Conservation (phyloP, 495 filamentous ascomycete genomes). For the Penicillium herquei region DNA sequence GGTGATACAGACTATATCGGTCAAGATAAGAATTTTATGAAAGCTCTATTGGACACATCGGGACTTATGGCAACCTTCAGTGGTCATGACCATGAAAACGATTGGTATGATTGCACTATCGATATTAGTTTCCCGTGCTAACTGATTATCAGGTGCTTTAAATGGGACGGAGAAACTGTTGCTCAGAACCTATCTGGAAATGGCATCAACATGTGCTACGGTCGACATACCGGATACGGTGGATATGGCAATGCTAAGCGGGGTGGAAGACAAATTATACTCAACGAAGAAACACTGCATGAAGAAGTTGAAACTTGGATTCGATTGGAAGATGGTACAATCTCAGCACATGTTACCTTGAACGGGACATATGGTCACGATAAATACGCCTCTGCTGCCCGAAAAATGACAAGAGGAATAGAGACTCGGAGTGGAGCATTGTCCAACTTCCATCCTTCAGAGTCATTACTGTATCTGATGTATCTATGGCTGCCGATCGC, state of each 20-base stretch:
- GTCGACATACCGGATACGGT: conserved; percentile 69
- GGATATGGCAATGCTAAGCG: conserved; percentile 66
- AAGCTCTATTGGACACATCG: conserved; percentile 52
- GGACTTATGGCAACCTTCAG: conserved; percentile 63
- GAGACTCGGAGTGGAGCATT: neutral
- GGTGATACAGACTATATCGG: conserved; percentile 33
- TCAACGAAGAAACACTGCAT: conserved; percentile 36
- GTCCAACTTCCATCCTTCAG: neutral
- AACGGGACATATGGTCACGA: conserved; percentile 70
- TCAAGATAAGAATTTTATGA: conserved; percentile 65
- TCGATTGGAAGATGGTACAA: conserved; percentile 58
- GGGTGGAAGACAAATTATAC: conserved; percentile 56
- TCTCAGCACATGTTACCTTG: conserved; percentile 56
- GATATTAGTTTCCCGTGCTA: neutral
- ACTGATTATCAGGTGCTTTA: conserved; percentile 29
- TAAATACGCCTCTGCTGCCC: conserved; percentile 9
- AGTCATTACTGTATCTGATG: conserved; percentile 1
- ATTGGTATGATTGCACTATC: conserved; percentile 47
- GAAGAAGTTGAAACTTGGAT: conserved; percentile 61
- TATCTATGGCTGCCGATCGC: conserved; percentile 13
- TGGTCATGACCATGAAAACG: conserved; percentile 70
- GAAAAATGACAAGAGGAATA: neutral
- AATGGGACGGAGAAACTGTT: conserved; percentile 32
- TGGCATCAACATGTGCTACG: conserved; percentile 59
- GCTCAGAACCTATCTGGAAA: conserved; percentile 36